These are phyloP conservation scores for Penicillium sp. DNA, from an alignment of 2,329 filamentous ascomycete species.

Conservation along the genomic window DNA sequence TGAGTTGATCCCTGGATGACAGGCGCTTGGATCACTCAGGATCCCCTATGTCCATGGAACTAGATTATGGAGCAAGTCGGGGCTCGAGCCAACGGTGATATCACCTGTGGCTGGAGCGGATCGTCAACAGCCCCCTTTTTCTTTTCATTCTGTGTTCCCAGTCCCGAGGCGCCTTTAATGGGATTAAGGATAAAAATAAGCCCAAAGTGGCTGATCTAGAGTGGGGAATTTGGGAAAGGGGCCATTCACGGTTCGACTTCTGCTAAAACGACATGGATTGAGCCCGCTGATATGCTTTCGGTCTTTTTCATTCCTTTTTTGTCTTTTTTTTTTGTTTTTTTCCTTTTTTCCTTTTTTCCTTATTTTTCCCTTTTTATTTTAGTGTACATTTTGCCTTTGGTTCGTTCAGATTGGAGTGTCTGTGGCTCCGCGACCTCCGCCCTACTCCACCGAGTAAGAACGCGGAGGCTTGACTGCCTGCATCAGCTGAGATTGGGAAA, in stretches of 20 bases:
- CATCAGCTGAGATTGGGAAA: constrained; percentile 4
- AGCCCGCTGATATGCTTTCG: background rate
- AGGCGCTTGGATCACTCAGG: constrained; percentile 14
- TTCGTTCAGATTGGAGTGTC: constrained; percentile 7
- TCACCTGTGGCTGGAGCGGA: background rate
- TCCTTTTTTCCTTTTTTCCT: background rate
- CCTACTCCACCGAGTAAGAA: background rate
- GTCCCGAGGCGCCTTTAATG: constrained; percentile 11
- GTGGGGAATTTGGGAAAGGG: constrained; percentile 7
- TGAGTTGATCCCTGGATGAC: constrained; percentile 1
- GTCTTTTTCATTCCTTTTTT: background rate
- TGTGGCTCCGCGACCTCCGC: constrained; percentile 2
- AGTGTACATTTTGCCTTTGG: background rate
- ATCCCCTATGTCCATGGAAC: background rate
- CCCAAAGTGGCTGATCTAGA: constrained; percentile 9
- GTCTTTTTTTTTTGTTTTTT: background rate
- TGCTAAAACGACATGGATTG: constrained; percentile 5
- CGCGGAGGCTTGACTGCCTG: constrained; percentile 5
- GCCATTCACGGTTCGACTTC: constrained; percentile 5
- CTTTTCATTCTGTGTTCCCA: background rate
- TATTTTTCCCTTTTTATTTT: background rate
- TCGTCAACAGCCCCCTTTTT: background rate
- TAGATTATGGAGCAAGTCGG: background rate
- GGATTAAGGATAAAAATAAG: constrained; percentile 16
- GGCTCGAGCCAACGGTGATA: background rate